These are phyloP conservation scores for Tulasnella sp. DNA, from an alignment of 768 basidiomycete species.

Conservation along the genomic window DNA sequence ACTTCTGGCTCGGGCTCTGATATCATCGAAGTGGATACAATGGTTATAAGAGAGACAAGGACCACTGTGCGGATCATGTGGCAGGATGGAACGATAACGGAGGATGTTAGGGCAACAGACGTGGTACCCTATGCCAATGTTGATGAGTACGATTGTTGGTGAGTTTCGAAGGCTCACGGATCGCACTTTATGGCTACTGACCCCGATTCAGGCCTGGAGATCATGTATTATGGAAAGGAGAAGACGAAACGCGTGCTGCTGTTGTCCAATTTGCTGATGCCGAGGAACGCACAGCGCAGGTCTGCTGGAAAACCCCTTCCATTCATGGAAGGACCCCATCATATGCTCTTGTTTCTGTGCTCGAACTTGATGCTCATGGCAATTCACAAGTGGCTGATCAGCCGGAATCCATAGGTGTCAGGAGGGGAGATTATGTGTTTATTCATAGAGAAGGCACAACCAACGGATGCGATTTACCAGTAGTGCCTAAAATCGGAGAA, in stretches of 20 bases:
- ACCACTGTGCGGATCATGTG: constrained; percentile 65
- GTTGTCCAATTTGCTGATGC: constrained; percentile 72
- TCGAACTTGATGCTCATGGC: constrained; percentile 84
- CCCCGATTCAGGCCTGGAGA: constrained; percentile 67
- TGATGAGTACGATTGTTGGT: constrained; percentile 90
- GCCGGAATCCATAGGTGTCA: constrained; percentile 46
- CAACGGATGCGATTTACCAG: constrained; percentile 56
- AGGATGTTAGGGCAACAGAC: constrained; percentile 45
- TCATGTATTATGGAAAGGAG: constrained; percentile 71
- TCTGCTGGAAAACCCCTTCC: constrained; percentile 33
- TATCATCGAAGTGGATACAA: constrained; percentile 39
- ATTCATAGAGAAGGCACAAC: constrained; percentile 54
- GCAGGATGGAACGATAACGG: constrained; percentile 66
- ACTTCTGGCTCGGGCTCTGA: too few species aligned
- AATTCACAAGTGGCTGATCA: constrained; percentile 35
- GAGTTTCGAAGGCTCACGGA: constrained; percentile 21
- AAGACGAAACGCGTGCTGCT: constrained; percentile 50
- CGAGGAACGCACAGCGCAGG: constrained; percentile 50
- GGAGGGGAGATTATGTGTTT: constrained; percentile 74
- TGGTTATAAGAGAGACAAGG: constrained; percentile 54
- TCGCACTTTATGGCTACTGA: background rate
- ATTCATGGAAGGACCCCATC: constrained; percentile 19
- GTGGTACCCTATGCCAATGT: constrained; percentile 74
- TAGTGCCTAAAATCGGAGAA: constrained; percentile 76
- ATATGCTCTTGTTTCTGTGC: constrained; percentile 55